Percentiles rank a stretch among this genome's conserved stretches.
Evolutionary conservation across 2,329 filamentous ascomycete species (phyloP).

Genomic region (Cladosporium oxysporum): DNA sequence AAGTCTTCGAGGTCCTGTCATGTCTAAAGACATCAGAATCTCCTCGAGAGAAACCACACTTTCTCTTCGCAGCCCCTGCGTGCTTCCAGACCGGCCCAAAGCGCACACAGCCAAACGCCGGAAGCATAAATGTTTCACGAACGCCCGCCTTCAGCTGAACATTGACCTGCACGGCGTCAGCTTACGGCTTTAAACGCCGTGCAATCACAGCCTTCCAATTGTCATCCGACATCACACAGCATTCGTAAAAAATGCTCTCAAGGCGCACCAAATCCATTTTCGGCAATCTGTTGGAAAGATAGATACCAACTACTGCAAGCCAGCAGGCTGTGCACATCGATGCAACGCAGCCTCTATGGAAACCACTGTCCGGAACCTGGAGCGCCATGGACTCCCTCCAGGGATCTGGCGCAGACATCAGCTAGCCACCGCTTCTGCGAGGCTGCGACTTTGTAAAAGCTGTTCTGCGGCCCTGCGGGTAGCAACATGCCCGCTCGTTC

Average conservation of each 20-base stretch:
- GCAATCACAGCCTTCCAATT: background rate
- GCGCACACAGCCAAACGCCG: background rate
- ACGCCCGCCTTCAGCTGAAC: slow-evolving; percentile 8
- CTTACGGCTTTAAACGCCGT: background rate
- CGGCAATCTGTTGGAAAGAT: background rate
- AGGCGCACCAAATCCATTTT: background rate
- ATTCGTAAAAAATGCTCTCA: background rate
- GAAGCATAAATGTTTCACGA: background rate
- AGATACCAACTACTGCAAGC: background rate
- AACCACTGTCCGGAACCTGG: background rate
- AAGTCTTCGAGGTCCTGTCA: background rate
- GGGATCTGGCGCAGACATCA: background rate
- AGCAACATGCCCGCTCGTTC: background rate
- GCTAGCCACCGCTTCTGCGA: background rate
- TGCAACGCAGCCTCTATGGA: background rate
- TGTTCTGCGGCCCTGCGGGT: background rate
- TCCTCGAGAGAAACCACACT: background rate
- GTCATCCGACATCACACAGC: background rate
- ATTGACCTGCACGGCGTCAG: slow-evolving; percentile 3
- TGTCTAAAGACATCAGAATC: background rate
- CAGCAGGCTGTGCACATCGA: background rate
- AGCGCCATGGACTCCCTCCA: background rate
- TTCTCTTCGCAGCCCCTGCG: no score
- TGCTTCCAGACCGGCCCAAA: background rate
- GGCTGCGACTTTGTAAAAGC: background rate